Base-by-base conservation (phyloP, 805 yeast genomes). In the Suhomyces pyralidae region DNA sequence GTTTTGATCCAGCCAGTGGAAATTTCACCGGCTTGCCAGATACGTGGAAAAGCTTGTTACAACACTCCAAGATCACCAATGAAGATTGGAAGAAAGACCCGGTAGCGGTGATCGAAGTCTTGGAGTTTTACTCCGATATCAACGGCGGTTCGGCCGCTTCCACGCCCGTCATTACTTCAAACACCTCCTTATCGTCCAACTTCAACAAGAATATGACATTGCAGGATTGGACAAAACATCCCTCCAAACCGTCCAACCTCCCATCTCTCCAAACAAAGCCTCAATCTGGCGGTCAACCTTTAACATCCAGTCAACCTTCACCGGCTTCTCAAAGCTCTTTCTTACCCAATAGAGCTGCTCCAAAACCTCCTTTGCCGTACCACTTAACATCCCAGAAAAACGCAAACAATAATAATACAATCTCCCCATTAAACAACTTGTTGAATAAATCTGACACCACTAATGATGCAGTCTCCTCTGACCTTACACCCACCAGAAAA, bases 1-100 rank as follows among this genome's bases (percentile, higher is more conserved):
- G 92, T 1, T 88, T 86, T 62, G 96, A 88, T 66, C 93, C 94
- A 3, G 85, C 88, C 26, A 80, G 79, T 59, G 86, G 86, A 17
- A 78, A 76, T 51, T 79, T 81, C 58, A 78, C 81, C 17, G 83
- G 82, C 7, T 73, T 81, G 51, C 85, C 85, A 1, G 83, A 81
- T 22, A 78, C 81, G 44, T 81, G 85, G 86, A 74, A 79, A 55
- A 76, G 72, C 40, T 66, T 81, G 59, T 72, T 82, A 43, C 82
- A 81, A 55, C 82, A 81, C 56, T 81, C 85, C 19, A 81, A 81
- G 58, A 82, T 82, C 58, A 82, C 85, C 6, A 78, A 78, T 55
- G 86, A 81, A 56, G 87, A 83, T 64, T 78, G 83, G 76, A 81
- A 80, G 40, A 81, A 79, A 55, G 85, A 83, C 56, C 87, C 87